phyloP scores from a whole-genome alignment of 305 asterid species.

The Andrographis paniculata region DNA sequence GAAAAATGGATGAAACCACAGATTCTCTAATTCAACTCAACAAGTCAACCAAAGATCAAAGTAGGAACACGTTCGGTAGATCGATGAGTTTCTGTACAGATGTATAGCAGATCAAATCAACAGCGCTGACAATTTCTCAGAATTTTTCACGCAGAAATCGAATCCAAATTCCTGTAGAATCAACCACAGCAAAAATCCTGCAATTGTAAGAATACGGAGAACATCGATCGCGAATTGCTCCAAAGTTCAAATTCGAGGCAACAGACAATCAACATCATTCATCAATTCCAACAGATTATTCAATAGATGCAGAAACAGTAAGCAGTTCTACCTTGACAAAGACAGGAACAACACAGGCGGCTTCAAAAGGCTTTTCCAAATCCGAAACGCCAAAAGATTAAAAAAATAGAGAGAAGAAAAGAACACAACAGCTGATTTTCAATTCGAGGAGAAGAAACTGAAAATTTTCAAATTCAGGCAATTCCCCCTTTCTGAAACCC shows the following conservation, averaged over 20 bases:
- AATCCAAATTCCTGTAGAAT: background rate
- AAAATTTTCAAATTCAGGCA: background rate
- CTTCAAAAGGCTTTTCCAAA: constrained; percentile 10
- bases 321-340: constrained; percentile 12
- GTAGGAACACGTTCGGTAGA: constrained; percentile 5
- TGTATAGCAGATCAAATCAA: background rate
- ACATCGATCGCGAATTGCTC: background rate
- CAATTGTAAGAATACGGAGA: background rate
- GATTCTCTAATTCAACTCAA: constrained; percentile 14
- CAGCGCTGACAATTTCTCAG: no score
- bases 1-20: constrained; percentile 12
- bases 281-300: constrained; percentile 12
- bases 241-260: background rate
- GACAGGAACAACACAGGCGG: constrained; percentile 6
- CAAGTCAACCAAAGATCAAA: constrained; percentile 4
- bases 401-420: no score
- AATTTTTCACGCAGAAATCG: no score
- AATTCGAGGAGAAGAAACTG: background rate
- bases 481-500: background rate
- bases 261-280: constrained; percentile 8
- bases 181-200: background rate
- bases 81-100: background rate
- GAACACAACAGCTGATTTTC: background rate
- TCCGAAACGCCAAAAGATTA: constrained; percentile 2
- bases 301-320: background rate